Conservation (phyloP, 257 asterid genomes). For the Solanum arcanum region DNA sequence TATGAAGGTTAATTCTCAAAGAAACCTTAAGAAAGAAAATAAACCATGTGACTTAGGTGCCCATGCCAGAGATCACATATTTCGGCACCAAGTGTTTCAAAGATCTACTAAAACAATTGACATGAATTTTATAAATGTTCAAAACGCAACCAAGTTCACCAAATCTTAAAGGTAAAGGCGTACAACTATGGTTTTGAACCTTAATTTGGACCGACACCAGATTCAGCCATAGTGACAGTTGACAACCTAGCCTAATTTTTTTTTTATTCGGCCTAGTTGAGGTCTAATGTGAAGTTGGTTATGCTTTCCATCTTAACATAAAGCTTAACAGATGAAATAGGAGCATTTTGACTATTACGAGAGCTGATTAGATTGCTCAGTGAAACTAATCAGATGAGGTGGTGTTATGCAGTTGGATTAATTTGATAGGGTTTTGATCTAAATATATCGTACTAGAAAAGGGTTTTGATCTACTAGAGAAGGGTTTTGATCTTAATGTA, state of each 20-base stretch:
- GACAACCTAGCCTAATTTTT: background rate
- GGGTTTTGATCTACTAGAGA: background rate
- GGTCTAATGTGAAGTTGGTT: background rate
- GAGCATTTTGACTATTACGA: background rate
- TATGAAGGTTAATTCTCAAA: background rate
- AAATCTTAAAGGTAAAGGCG: background rate
- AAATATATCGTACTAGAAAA: background rate
- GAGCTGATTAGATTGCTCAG: background rate
- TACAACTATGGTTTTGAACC: background rate
- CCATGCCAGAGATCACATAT: background rate
- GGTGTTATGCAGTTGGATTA: background rate
- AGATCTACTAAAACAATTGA: background rate
- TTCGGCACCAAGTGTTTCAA: background rate
- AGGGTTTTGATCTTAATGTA: background rate
- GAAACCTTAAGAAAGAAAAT: background rate
- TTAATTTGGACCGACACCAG: background rate
- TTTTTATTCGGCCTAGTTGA: background rate
- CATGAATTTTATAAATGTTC: background rate
- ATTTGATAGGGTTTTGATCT: background rate
- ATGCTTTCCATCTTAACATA: background rate
- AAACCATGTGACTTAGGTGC: background rate
- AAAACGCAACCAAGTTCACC: background rate
- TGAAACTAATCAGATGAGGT: background rate
- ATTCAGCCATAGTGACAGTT: background rate
- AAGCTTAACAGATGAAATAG: background rate